phyloP scores from a whole-genome alignment of 2,329 filamentous ascomycete species.

The Penicillium sp. region DNA sequence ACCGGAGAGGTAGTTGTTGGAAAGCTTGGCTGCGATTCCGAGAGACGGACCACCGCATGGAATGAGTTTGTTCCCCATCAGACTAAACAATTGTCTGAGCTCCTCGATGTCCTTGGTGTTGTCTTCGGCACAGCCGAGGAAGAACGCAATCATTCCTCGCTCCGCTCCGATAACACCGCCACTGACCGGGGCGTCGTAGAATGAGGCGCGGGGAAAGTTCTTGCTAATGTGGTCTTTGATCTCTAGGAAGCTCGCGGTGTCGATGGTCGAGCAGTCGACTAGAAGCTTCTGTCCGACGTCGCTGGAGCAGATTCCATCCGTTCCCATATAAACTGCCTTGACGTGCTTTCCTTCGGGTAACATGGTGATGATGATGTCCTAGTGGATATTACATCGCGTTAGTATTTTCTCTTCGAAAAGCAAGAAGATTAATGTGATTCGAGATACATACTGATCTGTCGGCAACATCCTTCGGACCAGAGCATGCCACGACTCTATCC shows the following conservation, averaged over 20 bases:
- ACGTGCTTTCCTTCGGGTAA: constrained; percentile 48
- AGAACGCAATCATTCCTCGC: constrained; percentile 46
- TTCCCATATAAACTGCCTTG: constrained; percentile 43
- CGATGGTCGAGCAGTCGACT: constrained; percentile 51
- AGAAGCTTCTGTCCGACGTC: constrained; percentile 40
- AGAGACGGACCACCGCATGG: constrained; percentile 49
- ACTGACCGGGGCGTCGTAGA: constrained; percentile 49
- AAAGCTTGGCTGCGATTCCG: constrained; percentile 52
- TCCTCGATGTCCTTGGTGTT: constrained; percentile 29
- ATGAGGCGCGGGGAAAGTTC: constrained; percentile 36
- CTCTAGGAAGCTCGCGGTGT: constrained; percentile 44
- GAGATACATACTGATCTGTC: neutral
- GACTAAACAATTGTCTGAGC: constrained; percentile 39
- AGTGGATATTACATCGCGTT: neutral
- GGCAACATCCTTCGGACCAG: neutral
- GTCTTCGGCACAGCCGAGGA: constrained; percentile 40
- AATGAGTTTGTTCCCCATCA: constrained; percentile 49
- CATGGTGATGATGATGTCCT: constrained; percentile 48
- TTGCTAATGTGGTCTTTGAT: constrained; percentile 36
- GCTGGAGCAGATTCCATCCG: constrained; percentile 37
- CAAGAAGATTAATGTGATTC: neutral
- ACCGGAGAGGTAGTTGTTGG: constrained; percentile 54
- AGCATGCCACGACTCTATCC: neutral
- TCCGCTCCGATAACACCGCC: constrained; percentile 48
- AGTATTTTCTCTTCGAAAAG: neutral